Evolutionary conservation across 441 rosid genomes (phyloP), one percentile per base, ranked within the genome.

Genomic region (Euphorbia celastroides): DNA sequence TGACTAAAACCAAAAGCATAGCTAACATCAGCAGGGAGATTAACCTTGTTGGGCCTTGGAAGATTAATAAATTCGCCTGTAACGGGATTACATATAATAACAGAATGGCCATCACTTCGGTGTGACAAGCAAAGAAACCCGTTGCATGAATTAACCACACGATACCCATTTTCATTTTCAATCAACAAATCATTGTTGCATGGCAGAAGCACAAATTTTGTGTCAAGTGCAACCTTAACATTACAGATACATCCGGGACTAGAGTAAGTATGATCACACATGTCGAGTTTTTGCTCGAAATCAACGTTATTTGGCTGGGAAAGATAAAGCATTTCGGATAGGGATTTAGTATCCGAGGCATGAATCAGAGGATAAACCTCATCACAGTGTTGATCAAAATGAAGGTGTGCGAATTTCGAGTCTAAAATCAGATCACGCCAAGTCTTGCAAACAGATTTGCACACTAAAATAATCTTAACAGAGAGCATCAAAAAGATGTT

Each of bases 251-350:
- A 34, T 34, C 38, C 9, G 38, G 38, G 9, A 34, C 9, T 34
- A 31, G 60, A 2, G 2, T 5, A n/a, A 5, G 0, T 19, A 13
- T 5, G 13, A 9, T 3, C 2, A 31, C n/a, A 32, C 13, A 12
- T 34, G 23, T 25, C 12, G 14, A 25, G 26, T 9, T 66, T 16
- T 0, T 3, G 48, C 17, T 16, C 26, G 20, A n/a, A n/a, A n/a
- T n/a, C n/a, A n/a, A n/a, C n/a, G n/a, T n/a, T n/a, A n/a, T n/a
- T n/a, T n/a, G n/a, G 38, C 62, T 56, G 54, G 38, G 56, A 25
- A n/a, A 66, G 62, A 34, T 66, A 38, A 38, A 66, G 62, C 25
- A 38, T 54, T 38, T 57, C 50, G 12, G 69, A 66, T 19, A 25
- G 11, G 2, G 5, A n/a, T 3, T 30, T 22, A 14, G 28, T 7